Base-by-base conservation (phyloP, 2,329 filamentous ascomycete species). In the Alternaria conjuncta region DNA sequence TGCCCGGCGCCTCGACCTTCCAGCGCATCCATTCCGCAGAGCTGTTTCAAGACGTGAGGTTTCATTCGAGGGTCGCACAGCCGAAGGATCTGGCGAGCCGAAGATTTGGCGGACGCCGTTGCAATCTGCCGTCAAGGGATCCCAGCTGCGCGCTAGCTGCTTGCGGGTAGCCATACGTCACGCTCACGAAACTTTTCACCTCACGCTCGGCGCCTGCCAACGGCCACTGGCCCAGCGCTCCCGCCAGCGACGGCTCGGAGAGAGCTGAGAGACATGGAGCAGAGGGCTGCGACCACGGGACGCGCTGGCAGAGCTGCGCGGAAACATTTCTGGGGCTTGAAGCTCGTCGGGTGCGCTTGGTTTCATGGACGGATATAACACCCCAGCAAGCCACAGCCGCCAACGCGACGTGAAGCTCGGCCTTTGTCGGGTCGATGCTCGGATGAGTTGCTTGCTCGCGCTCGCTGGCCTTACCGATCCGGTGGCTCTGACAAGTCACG, bases 351-450 rank as follows among this genome's bases (percentile, higher is more conserved):
- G 65, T 61, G 60, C 60, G 23, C 58, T 56, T 64, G 45, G 62
- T 67, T 69, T 67, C 63, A 66, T 69, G 18, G 57, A 55, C 71
- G 68, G 68, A 69, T 67, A 73, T 69, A 69, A 67, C 47, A 61
- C 63, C 66, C 66, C 65, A 56, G 64, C 55, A 60, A 69, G 69
- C 69, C 69, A 71, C 69, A 71, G 61, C 67, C 67, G 69, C 65
- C 63, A 66, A 45, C 61, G 55, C 64, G 59, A 56, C 49, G 26
- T 55, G 57, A 64, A 58, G 62, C 62, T 70, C 67, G 69, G 69
- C 67, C 63, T 62, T 58, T 49, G 61, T 66, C 69, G 65, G 63
- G 57, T 56, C 55, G 55, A 65, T 57, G 67, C 67, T 71, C 69
- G 69, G 69, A 62, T 60, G 67, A 71, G 63, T 69, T 71, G 65